A percentile compares a stretch with the other conserved stretches of the same genome.
These are phyloP conservation scores for Diaporthe capsici DNA, from an alignment of 2,329 filamentous ascomycete species.

Conservation along the genomic window DNA sequence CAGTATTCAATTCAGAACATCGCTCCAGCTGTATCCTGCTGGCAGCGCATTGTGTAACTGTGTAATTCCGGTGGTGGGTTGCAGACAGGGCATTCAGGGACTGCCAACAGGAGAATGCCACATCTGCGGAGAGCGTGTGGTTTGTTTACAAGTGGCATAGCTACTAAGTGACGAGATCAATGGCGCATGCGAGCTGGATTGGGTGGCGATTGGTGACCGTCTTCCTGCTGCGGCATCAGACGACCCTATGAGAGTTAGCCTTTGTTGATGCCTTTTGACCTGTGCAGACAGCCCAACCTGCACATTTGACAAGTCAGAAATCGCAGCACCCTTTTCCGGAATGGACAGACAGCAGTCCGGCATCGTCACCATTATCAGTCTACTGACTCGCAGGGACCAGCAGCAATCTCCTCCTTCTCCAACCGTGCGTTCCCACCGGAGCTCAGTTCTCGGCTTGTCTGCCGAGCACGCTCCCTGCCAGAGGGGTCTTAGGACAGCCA, in stretches of 20 bases:
- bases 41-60: neutral
- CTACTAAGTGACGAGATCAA: neutral
- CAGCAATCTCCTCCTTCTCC: constrained; percentile 12
- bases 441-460: constrained; percentile 34
- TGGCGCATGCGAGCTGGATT: neutral
- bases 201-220: neutral
- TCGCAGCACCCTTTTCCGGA: neutral
- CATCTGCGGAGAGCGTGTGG: constrained; percentile 21
- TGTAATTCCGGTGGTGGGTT: neutral
- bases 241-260: neutral
- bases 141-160: neutral
- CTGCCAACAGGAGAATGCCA: constrained; percentile 32
- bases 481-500: constrained; percentile 23
- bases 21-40: neutral
- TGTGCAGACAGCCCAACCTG: neutral
- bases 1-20: neutral
- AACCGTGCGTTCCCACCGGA: constrained; percentile 16
- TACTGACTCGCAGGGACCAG: constrained; percentile 18
- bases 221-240: neutral
- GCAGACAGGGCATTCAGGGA: neutral
- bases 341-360: neutral
- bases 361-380: neutral
- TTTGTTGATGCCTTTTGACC: neutral
- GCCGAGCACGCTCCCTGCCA: constrained; percentile 34
- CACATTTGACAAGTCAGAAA: constrained; percentile 17